Base-by-base conservation (phyloP, 768 basidiomycete genomes). In the Sutorius australiensis region DNA sequence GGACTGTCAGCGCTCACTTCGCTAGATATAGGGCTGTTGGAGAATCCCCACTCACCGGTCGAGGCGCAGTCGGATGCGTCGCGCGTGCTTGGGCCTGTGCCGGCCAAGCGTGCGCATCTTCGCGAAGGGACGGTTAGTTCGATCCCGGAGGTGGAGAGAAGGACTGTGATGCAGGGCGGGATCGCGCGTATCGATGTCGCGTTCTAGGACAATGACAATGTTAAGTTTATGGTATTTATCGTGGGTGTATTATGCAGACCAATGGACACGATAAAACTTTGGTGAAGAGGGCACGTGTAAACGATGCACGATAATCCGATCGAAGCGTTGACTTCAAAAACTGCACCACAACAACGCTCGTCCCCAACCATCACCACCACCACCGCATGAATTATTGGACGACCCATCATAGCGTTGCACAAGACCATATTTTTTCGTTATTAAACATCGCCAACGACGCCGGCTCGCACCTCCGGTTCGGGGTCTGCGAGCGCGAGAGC, bases 151-250 rank as follows among this genome's bases (percentile, higher is more conserved):
- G 54, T 68, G 7, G 60, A 67, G 54, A 49, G 41, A 30, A 53
- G 62, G 30, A 16, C 32, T 2, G 55, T 69, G 33, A 31, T 46
- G 50, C 59, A 62, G 43, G 44, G 57, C 10, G 66, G 58, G 38
- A 61, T 71, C 54, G 67, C 58, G 17, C 42, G 11, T 37, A 69
- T 69, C n/a, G 65, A 68, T 1, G 57, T 67, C 3, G 21, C 39
- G 0, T 43, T 67, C 21, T 72, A 49, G 63, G 17, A 16, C 40
- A 19, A 3, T 27, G 52, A 53, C 42, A 3, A 10, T 33, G n/a
- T 33, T 53, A 49, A 50, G 3, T 11, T 63, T 61, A 62, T 67
- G 56, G 6, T 65, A 53, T 58, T n/a, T 65, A 61, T 48, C 6
- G 31, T 34, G 11, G 0, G 16, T 9, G 41, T 33, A 32, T 38